A percentile compares a stretch with the other conserved stretches of the same genome.
phyloP scores from a whole-genome alignment of 352 stramenopile genomes.

The Halophytophthora polymorphica region DNA sequence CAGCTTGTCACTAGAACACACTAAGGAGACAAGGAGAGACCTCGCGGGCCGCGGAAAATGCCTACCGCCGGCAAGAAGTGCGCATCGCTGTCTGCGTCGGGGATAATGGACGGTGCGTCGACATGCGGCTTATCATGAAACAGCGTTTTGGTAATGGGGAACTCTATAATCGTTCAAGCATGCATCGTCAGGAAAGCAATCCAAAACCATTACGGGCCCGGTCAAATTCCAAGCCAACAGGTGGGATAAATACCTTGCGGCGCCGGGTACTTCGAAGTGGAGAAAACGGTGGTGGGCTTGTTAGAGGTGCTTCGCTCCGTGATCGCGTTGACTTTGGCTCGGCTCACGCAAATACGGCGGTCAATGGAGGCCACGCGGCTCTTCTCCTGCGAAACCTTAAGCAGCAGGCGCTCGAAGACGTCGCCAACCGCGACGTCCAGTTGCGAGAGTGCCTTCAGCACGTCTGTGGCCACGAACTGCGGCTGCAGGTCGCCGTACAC shows the following conservation, averaged over 20 bases:
- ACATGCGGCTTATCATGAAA: conserved; percentile 85
- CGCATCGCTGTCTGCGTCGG: conserved; percentile 70
- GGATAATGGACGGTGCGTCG: conserved; percentile 62
- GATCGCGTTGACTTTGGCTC: conserved; percentile 84
- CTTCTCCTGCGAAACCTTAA: conserved; percentile 77
- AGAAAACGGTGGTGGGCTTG: conserved; percentile 87
- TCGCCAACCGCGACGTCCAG: conserved; percentile 80
- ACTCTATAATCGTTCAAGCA: conserved; percentile 13
- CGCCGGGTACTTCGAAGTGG: conserved; percentile 83
- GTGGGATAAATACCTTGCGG: conserved; percentile 45
- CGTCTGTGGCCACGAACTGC: conserved; percentile 83
- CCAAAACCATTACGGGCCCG: too few species aligned
- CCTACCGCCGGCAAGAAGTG: conserved; percentile 74
- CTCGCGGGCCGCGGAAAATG: too few species aligned
- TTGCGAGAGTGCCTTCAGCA: conserved; percentile 82
- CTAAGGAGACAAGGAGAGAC: neutral
- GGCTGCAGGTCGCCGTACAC: conserved; percentile 84
- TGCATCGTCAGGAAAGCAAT: neutral
- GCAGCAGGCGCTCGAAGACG: conserved; percentile 76
- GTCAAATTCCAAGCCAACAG: too few species aligned
- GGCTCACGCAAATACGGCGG: conserved; percentile 66
- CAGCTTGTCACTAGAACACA: neutral
- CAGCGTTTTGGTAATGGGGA: conserved; percentile 68
- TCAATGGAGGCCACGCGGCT: conserved; percentile 75
- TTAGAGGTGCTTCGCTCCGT: conserved; percentile 76